Base-by-base conservation (phyloP, 2,329 filamentous ascomycete species). In the Fulvia fulva region DNA sequence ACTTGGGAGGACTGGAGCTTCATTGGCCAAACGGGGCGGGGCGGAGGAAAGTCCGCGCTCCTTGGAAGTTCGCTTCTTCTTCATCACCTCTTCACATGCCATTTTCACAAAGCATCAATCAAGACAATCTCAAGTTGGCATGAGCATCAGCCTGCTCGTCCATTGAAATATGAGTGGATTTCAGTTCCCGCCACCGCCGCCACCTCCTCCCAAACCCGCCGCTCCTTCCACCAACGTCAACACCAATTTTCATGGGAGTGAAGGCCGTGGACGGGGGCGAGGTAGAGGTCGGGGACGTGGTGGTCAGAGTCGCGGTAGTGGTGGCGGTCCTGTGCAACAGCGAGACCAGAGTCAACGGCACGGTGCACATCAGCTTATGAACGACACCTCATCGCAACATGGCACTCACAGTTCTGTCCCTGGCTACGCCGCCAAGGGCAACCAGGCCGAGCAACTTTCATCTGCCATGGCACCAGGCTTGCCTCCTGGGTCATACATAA, bases 141-240 rank as follows among this genome's bases (percentile, higher is more conserved):
- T 19, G 7, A 47, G 21, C 23, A 47, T 47, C 21, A 26, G 5
- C 2, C 23, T 28, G 44, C 4, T n/a, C 19, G 8, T 47, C 25
- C 2, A 47, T 47, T 25, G 19, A 25, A 45, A 25, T 1, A 66
- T 67, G 65, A 64, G 58, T 52, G 66, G 68, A 58, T 68, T 80
- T 73, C 75, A 72, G 19, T 80, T 80, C 53, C 78, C 78, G n/a
- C 78, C 77, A 44, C 78, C 78, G 30, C 78, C 78, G 41, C 78
- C 78, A 41, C 73, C 73, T 51, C 73, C 73, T 22, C 70, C 71
- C 19, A 71, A 70, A 51, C 53, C 47, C 19, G 25, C 47, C 22
- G 12, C 25, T 8, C 25, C 67, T 32, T 37, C 63, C 23, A 54
- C 53, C 46, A 53, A 50, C 25, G 28, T 51, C 22, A 19, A 44